These are phyloP conservation scores for Multifurca ochricompacta DNA, from an alignment of 768 basidiomycete species.

Conservation along the genomic window DNA sequence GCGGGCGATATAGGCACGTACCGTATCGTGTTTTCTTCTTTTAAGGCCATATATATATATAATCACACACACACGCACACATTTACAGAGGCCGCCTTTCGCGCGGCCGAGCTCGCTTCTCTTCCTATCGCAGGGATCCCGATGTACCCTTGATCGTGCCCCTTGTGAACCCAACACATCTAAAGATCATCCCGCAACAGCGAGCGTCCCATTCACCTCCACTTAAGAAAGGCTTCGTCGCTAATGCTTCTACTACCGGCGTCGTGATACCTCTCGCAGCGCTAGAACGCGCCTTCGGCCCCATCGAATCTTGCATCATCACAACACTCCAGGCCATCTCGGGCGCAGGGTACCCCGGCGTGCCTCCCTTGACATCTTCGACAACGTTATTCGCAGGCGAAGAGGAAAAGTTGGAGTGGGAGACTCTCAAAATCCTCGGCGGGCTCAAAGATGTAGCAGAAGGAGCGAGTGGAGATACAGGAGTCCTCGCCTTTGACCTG, in stretches of 20 bases:
- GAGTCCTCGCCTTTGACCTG: constrained; percentile 81
- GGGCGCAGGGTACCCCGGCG: constrained; percentile 96
- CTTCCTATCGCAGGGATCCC: constrained; percentile 88
- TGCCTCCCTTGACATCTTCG: constrained; percentile 85
- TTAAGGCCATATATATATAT: neutral
- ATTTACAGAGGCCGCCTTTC: constrained; percentile 70
- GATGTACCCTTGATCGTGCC: constrained; percentile 93
- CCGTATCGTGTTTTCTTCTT: constrained; percentile 1
- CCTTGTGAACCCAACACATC: constrained; percentile 83
- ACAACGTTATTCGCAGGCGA: constrained; percentile 95
- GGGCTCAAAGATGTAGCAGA: constrained; percentile 47
- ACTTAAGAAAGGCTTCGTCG: constrained; percentile 82
- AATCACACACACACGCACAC: too few species aligned
- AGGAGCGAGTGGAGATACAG: constrained; percentile 31
- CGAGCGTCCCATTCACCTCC: constrained; percentile 57
- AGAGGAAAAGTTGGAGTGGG: constrained; percentile 99
- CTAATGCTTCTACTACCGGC: constrained; percentile 96
- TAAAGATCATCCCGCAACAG: constrained; percentile 81
- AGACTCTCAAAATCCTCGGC: constrained; percentile 94
- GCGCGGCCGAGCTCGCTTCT: constrained; percentile 87
- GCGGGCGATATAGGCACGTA: constrained; percentile 88
- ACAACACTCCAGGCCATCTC: constrained; percentile 98
- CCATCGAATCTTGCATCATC: constrained; percentile 84
- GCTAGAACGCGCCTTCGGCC: constrained; percentile 85
- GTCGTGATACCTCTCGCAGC: constrained; percentile 87